Evolutionary conservation across 495 filamentous ascomycete species (phyloP).

Genomic region (Podospora pseudoanserina): DNA sequence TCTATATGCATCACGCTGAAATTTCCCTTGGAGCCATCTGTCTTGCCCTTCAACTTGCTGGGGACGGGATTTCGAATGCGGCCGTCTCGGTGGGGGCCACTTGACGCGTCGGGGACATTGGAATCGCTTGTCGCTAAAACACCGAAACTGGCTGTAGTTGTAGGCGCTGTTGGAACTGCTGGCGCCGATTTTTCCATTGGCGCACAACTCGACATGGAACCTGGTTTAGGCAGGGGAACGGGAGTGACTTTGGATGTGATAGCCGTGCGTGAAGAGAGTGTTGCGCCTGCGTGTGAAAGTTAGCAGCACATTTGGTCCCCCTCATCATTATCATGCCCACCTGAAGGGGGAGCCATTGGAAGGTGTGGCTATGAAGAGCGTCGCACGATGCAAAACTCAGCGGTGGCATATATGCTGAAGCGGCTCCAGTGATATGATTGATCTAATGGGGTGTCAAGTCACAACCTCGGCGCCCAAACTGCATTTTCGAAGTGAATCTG

Average conservation of each 20-base stretch:
- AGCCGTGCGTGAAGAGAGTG: slow-evolving; percentile 11
- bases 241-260: slow-evolving; percentile 22
- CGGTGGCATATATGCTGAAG: background rate
- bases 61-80: slow-evolving; percentile 56
- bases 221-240: slow-evolving; percentile 25
- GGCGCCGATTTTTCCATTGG: slow-evolving; percentile 12
- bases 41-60: slow-evolving; percentile 55
- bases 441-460: background rate
- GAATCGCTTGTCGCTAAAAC: slow-evolving; percentile 20
- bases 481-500: background rate
- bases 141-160: slow-evolving; percentile 16
- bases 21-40: slow-evolving; percentile 55
- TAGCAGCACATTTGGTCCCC: slow-evolving; percentile 7
- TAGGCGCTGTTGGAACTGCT: background rate
- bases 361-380: background rate
- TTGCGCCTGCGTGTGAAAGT: slow-evolving; percentile 15
- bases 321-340: background rate
- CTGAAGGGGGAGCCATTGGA: slow-evolving; percentile 6
- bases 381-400: background rate
- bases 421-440: background rate
- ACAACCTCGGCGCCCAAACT: background rate
- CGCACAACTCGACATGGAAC: slow-evolving; percentile 22
- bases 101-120: slow-evolving; percentile 24
- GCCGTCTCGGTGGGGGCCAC: slow-evolving; percentile 41
- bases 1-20: slow-evolving; percentile 59